Percentiles rank a stretch among this genome's conserved stretches.
phyloP scores from a whole-genome alignment of 1,139 yeast genomes.

The Candida sp. region DNA sequence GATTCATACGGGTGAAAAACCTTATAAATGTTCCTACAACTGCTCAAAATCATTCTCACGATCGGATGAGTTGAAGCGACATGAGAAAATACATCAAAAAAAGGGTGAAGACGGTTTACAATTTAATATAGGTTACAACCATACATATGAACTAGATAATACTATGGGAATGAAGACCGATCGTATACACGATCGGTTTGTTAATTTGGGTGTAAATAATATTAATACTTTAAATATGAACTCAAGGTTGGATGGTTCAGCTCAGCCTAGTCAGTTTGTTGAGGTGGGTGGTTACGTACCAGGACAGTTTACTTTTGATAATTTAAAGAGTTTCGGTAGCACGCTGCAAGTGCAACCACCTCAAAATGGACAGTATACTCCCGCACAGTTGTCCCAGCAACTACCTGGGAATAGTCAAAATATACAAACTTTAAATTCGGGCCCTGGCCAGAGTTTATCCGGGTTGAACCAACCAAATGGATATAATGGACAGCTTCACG shows the following conservation, averaged over 20 bases:
- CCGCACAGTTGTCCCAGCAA: too few species aligned
- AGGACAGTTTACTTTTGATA: neutral
- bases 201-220: neutral
- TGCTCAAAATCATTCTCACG: conserved; percentile 67
- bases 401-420: too few species aligned
- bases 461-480: too few species aligned
- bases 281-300: neutral
- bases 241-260: neutral
- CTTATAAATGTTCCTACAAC: conserved; percentile 67
- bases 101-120: neutral
- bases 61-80: conserved; percentile 68
- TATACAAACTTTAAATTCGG: too few species aligned
- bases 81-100: conserved; percentile 50
- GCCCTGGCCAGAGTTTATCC: too few species aligned
- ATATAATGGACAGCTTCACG: too few species aligned
- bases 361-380: too few species aligned
- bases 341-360: too few species aligned
- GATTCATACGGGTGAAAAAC: conserved; percentile 72
- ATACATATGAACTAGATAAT: neutral
- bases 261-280: neutral
- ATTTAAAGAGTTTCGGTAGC: neutral
- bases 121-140: neutral
- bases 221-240: neutral
- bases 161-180: neutral
- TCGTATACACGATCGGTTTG: neutral